Conservation (phyloP, 108 stramenopile genomes). For the Epithemia pelagica region DNA sequence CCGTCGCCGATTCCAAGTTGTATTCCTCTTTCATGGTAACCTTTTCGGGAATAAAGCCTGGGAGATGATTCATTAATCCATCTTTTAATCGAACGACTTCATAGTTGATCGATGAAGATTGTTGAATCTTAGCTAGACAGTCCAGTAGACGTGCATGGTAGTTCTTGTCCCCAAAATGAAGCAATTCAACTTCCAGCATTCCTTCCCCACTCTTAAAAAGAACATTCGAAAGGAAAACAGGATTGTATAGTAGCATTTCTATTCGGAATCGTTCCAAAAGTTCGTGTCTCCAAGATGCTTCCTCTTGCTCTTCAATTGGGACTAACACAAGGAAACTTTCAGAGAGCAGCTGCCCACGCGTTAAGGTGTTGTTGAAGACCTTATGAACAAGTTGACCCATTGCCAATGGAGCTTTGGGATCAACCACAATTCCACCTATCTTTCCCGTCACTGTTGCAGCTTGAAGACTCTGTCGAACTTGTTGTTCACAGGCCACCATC, state of each 20-base stretch:
- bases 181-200: constrained; percentile 13
- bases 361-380: constrained; percentile 11
- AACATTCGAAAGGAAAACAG: constrained; percentile 19
- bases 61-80: neutral
- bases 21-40: constrained; percentile 52
- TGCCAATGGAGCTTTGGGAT: constrained; percentile 13
- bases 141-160: constrained; percentile 10
- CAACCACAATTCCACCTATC: constrained; percentile 18
- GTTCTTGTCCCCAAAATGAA: constrained; percentile 11
- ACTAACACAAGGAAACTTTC: constrained; percentile 4
- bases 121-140: neutral
- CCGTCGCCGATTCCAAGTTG: constrained; percentile 33
- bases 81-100: constrained; percentile 1
- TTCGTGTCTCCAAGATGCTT: constrained; percentile 13
- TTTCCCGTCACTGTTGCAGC: neutral
- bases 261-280: constrained; percentile 26
- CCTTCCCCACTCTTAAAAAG: constrained; percentile 22
- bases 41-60: constrained; percentile 1
- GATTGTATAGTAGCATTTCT: constrained; percentile 17
- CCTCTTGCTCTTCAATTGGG: neutral
- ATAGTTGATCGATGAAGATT: constrained; percentile 3
- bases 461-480: neutral
- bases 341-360: neutral
- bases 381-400: constrained; percentile 25
- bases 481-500: constrained; percentile 33